Conservation (phyloP, 176 grass and related monocot species). For the Eleusine coracana region DNA sequence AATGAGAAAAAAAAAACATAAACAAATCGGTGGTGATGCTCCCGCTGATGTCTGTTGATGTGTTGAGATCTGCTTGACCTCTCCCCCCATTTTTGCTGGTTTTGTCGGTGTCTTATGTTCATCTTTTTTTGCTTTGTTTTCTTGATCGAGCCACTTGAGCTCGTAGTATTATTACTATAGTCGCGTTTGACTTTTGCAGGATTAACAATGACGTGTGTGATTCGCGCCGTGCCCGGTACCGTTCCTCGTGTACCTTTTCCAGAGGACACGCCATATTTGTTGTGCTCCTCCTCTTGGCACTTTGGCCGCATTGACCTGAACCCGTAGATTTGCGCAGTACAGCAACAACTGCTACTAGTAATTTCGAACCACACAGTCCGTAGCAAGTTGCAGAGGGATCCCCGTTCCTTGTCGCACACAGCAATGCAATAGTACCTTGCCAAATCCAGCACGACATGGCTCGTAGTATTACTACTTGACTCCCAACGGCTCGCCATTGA, state of each 20-base stretch:
- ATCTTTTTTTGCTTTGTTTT: not conserved
- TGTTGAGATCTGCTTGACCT: not conserved
- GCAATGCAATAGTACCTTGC: not conserved
- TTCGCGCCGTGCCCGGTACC: not conserved
- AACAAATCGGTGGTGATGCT: not conserved
- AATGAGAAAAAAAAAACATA: not conserved
- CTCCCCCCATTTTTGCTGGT: not conserved
- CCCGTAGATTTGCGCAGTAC: not conserved
- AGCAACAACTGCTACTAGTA: not conserved
- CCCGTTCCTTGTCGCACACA: not conserved
- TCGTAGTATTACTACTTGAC: too few species aligned
- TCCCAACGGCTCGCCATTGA: not conserved
- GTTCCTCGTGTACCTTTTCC: not conserved
- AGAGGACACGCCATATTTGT: not conserved
- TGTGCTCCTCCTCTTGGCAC: not conserved
- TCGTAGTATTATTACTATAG: too few species aligned
- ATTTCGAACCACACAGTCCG: not conserved
- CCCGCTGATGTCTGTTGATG: constrained; percentile 3
- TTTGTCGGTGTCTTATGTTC: constrained; percentile 22
- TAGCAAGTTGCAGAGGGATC: not conserved
- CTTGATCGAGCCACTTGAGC: not conserved
- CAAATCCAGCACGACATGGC: not conserved
- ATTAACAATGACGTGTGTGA: constrained; percentile 27
- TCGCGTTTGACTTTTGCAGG: constrained; percentile 32
- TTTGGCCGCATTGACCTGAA: not conserved